Conservation (phyloP, 2,329 filamentous ascomycete species). For the Cladobotryum protrusum region DNA sequence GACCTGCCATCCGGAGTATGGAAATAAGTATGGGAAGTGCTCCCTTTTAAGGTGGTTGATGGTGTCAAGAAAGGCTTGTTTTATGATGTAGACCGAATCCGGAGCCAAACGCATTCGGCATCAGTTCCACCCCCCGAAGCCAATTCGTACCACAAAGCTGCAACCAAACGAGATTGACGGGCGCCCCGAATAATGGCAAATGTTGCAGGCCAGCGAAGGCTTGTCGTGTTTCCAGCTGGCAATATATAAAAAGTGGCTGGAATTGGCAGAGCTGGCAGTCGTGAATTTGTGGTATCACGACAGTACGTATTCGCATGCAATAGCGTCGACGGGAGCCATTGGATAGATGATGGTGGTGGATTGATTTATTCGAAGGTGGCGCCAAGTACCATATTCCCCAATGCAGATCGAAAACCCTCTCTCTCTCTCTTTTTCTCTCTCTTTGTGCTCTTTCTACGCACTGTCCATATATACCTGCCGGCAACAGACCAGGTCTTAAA, state of each 20-base stretch:
- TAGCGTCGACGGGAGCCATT: slow-evolving; percentile 9
- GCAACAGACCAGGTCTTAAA: no score
- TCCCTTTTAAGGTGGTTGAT: no score
- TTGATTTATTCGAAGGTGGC: slow-evolving; percentile 5
- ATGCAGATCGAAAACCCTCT: not conserved
- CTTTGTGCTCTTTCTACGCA: not conserved
- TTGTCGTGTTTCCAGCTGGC: no score
- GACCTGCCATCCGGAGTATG: slow-evolving; percentile 6
- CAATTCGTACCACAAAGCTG: no score
- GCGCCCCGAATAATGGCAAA: no score
- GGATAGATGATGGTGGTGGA: not conserved
- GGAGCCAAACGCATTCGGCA: no score
- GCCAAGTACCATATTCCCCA: not conserved
- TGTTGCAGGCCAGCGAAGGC: no score
- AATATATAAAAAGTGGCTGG: no score
- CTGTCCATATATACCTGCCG: not conserved
- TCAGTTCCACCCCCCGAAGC: no score
- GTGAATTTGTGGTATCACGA: slow-evolving; percentile 10
- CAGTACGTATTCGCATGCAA: slow-evolving; percentile 6
- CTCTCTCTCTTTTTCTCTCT: not conserved
- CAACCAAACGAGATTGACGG: no score
- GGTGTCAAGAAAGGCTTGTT: no score
- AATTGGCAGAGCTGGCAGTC: not conserved
- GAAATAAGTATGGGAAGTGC: not conserved
- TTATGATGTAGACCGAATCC: no score